A percentile compares a stretch with the other conserved stretches of the same genome.
These are phyloP conservation scores for Tanacetum coccineum DNA, from an alignment of 129 eudicot genomes.

Conservation along the genomic window DNA sequence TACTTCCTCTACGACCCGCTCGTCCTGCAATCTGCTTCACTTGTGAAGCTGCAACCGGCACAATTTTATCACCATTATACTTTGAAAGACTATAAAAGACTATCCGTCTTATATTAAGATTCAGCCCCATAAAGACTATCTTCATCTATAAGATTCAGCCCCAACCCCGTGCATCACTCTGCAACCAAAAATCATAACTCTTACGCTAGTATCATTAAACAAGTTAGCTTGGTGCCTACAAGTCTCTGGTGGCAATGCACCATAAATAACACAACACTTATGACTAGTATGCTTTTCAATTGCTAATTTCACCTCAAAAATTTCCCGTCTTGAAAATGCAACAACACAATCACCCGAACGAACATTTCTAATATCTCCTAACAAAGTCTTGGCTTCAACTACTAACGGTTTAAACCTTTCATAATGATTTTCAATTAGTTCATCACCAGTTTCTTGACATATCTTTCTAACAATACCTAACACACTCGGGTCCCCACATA, in stretches of 20 bases:
- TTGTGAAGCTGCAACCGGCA: conserved; percentile 85
- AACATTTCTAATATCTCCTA: conserved; percentile 77
- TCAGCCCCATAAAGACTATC: conserved; percentile 68
- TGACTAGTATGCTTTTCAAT: conserved; percentile 82
- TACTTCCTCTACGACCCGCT: conserved; percentile 95
- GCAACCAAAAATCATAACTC: conserved; percentile 92
- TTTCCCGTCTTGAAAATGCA: conserved; percentile 92
- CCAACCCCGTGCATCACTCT: conserved; percentile 99
- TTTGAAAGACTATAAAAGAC: conserved; percentile 62
- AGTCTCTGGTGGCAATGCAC: conserved; percentile 97
- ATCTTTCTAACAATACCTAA: conserved; percentile 59
- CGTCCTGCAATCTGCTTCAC: conserved; percentile 98
- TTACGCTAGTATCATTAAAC: conserved; percentile 73
- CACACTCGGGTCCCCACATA: conserved; percentile 99
- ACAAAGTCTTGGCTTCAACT: conserved; percentile 90
- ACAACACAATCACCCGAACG: conserved; percentile 94
- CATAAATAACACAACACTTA: conserved; percentile 89
- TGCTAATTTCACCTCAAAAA: conserved; percentile 86
- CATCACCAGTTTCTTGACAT: conserved; percentile 87
- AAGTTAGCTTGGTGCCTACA: conserved; percentile 87
- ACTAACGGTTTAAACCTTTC: conserved; percentile 88
- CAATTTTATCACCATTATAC: too few species aligned
- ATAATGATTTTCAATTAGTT: conserved; percentile 71
- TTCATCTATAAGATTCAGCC: conserved; percentile 85
- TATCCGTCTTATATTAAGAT: too few species aligned